Conservation (phyloP, 2,329 filamentous ascomycete genomes). For the Metarhizium humberi region DNA sequence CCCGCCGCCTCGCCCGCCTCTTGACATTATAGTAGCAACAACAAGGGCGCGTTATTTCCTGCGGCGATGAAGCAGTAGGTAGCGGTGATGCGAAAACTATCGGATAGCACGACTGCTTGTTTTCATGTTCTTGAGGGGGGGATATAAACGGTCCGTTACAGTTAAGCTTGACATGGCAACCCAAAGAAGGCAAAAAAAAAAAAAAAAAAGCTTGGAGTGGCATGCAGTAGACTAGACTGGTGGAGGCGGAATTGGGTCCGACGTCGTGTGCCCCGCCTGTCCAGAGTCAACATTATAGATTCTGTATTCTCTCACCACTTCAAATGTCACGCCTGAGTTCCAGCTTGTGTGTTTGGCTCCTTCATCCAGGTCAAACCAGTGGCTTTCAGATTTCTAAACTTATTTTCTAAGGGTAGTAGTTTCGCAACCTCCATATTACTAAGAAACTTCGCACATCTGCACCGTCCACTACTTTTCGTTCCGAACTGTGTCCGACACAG, state of each 20-base stretch:
- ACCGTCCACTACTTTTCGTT: neutral
- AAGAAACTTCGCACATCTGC: neutral
- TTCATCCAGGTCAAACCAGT: no score
- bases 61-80: neutral
- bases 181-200: neutral
- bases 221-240: neutral
- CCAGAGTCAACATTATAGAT: neutral
- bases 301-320: no score
- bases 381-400: no score
- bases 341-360: no score
- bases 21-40: slow-evolving; percentile 31
- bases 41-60: neutral
- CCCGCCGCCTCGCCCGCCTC: slow-evolving; percentile 43
- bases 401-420: neutral
- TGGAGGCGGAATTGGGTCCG: slow-evolving; percentile 3
- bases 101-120: neutral
- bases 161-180: neutral
- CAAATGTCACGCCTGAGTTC: no score
- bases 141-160: no score
- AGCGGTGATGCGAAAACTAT: neutral
- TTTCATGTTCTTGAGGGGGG: neutral
- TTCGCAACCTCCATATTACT: neutral
- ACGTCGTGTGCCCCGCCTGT: neutral
- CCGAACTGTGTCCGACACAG: neutral
- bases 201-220: neutral